Conservation (phyloP, 164 flowering plant genomes). For the Kingdonia uniflora region DNA sequence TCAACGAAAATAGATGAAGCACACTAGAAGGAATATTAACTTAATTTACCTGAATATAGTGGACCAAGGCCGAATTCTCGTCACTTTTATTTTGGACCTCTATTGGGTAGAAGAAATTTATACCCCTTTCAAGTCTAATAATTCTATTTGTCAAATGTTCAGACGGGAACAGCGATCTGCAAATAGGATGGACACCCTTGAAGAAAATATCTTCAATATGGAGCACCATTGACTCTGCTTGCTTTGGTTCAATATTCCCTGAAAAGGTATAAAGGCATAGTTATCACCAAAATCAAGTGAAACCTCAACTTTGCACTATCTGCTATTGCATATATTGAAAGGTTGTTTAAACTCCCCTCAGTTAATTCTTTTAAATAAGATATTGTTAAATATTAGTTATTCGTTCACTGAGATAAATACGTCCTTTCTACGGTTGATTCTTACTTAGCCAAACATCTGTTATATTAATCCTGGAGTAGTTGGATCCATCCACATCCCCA, state of each 20-base stretch:
- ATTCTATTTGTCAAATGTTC: slow-evolving; percentile 74
- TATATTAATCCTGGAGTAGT: too few relatives aligned
- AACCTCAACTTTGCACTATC: background rate
- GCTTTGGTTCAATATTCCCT: slow-evolving; percentile 71
- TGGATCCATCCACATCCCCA: too few relatives aligned
- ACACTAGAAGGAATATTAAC: background rate
- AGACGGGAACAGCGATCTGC: slow-evolving; percentile 65
- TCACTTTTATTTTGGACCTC: slow-evolving; percentile 68
- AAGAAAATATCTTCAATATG: slow-evolving; percentile 65
- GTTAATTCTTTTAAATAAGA: too few relatives aligned
- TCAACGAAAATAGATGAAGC: background rate
- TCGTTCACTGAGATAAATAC: too few relatives aligned
- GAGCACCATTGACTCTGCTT: slow-evolving; percentile 68
- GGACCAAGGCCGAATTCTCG: slow-evolving; percentile 84
- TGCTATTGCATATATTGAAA: too few relatives aligned
- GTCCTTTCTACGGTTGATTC: too few relatives aligned
- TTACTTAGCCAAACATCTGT: too few relatives aligned
- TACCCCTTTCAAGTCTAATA: slow-evolving; percentile 62
- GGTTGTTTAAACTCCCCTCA: too few relatives aligned
- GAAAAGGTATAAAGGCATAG: slow-evolving; percentile 3
- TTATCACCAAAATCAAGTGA: background rate
- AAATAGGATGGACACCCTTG: slow-evolving; percentile 38
- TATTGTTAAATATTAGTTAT: too few relatives aligned
- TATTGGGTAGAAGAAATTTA: slow-evolving; percentile 37
- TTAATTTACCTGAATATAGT: slow-evolving; percentile 77